Percentiles rank a stretch among this genome's conserved stretches.
Conservation (phyloP, 2,329 filamentous ascomycete genomes). For the Venturia carpophila region DNA sequence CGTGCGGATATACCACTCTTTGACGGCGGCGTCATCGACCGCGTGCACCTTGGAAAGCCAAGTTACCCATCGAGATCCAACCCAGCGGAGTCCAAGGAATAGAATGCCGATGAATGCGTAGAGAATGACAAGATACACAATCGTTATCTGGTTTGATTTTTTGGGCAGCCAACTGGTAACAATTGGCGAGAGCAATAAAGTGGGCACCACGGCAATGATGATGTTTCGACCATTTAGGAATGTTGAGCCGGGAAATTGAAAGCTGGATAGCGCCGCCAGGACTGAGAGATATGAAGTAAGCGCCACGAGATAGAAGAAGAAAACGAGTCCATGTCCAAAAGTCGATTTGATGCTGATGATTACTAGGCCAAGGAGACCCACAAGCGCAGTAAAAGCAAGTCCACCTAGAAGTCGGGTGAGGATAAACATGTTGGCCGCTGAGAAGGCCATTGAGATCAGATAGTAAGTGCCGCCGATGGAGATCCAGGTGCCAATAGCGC, state of each 20-base stretch:
- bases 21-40: conserved; percentile 43
- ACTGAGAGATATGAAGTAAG: conserved; percentile 53
- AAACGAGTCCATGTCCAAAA: conserved; percentile 45
- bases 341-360: conserved; percentile 39
- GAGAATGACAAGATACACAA: conserved; percentile 49
- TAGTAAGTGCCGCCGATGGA: conserved; percentile 57
- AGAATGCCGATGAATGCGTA: conserved; percentile 47
- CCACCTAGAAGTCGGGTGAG: conserved; percentile 46
- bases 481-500: conserved; percentile 56
- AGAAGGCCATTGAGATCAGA: conserved; percentile 49
- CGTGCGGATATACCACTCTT: conserved; percentile 41
- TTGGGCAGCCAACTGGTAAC: conserved; percentile 44
- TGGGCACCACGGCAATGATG: conserved; percentile 48
- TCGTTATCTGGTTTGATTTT: conserved; percentile 40
- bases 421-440: conserved; percentile 48
- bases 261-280: conserved; percentile 41
- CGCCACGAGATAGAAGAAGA: conserved; percentile 51
- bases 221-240: conserved; percentile 51
- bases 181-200: conserved; percentile 50
- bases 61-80: conserved; percentile 51
- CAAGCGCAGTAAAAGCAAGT: conserved; percentile 44
- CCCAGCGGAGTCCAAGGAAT: conserved; percentile 45
- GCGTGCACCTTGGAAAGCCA: conserved; percentile 48
- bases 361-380: conserved; percentile 46
- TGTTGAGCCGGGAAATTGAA: conserved; percentile 45